Evolutionary conservation across 805 yeast species (phyloP), one percentile per base, ranked within the genome.

Genomic region (Lipomyces spencermartinsiae): DNA sequence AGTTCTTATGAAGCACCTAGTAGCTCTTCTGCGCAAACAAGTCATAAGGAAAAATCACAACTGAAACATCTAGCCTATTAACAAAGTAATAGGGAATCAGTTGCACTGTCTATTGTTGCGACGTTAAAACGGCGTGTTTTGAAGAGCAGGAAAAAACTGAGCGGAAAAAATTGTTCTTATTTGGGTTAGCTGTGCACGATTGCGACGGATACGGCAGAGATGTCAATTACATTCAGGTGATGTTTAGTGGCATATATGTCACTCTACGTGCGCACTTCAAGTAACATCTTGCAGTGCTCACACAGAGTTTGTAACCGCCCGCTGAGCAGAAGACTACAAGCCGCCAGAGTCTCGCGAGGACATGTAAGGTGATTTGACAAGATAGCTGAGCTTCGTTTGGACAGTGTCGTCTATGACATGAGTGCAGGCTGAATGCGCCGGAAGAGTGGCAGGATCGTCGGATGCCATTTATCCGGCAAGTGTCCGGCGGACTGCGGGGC

Each of bases 21-120:
- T 29, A 29, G 57, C 57, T 35, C 34, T 37, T 65, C 63, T 61
- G 58, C 68, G 62, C 63, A 59, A 39, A 35, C 55, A 46, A 43
- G 25, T 43, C 33, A 37, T 60, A 59, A 34, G 31, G 61, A 43
- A 33, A 35, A 56, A 64, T 64, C 67, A 53, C 66, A 58, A 34
- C 61, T 29, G 62, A 22, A 34, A 51, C 63, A 55, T 29, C 22
- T 35, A 34, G 34, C 56, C 19, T 25, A 19, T 29, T 16, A 46
- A 37, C 29, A 37, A 29, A 37, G 25, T 8, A 22, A 29, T 51
- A 16, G 19, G 22, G 63, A 33, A 49, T 22, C 58, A 22, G 67
- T 43, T 56, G 71, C 64, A 68, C 71, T 68, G 71, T 68, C 71
- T 63, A 57, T 37, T 60, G 67, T 56, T 64, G 71, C 71, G 71